phyloP scores from a whole-genome alignment of 495 filamentous ascomycete genomes.

The Daldinia bambusicola region DNA sequence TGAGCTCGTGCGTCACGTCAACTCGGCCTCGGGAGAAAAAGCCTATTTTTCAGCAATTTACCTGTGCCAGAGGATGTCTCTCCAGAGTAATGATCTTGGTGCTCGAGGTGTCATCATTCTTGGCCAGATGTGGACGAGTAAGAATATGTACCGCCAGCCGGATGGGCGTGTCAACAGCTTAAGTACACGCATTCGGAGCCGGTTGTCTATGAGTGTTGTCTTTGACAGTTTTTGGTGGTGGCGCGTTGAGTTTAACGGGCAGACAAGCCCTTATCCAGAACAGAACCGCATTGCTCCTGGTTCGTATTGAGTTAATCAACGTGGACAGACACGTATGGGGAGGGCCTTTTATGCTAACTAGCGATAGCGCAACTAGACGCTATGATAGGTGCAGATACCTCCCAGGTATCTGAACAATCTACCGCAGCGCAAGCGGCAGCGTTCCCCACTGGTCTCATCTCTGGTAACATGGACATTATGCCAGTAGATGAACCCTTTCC shows the following conservation, averaged over 20 bases:
- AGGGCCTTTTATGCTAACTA: not conserved
- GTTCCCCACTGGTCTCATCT: not conserved
- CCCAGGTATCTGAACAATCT: not conserved
- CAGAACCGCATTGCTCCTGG: not conserved
- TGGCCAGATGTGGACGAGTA: conserved; percentile 1
- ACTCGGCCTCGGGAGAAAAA: not conserved
- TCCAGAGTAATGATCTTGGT: not conserved
- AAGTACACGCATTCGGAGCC: not conserved
- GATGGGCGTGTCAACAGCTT: not conserved
- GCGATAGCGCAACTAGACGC: not conserved
- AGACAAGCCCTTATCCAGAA: not conserved
- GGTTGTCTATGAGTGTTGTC: not conserved
- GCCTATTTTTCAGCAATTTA: not conserved
- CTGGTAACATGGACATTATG: not conserved
- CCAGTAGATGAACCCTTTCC: not conserved
- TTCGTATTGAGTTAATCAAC: not conserved
- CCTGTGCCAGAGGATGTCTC: not conserved
- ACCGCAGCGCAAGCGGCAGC: not conserved
- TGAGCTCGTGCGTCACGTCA: not conserved
- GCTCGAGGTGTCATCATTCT: not conserved
- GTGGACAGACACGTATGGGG: not conserved
- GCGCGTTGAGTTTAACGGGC: not conserved
- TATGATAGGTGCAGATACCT: not conserved
- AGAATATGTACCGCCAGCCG: not conserved
- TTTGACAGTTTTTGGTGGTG: conserved; percentile 1